A percentile compares a stretch with the other conserved stretches of the same genome.
Evolutionary conservation across 2,329 filamentous ascomycete genomes (phyloP).

Genomic region (Aspergillus cejpii): DNA sequence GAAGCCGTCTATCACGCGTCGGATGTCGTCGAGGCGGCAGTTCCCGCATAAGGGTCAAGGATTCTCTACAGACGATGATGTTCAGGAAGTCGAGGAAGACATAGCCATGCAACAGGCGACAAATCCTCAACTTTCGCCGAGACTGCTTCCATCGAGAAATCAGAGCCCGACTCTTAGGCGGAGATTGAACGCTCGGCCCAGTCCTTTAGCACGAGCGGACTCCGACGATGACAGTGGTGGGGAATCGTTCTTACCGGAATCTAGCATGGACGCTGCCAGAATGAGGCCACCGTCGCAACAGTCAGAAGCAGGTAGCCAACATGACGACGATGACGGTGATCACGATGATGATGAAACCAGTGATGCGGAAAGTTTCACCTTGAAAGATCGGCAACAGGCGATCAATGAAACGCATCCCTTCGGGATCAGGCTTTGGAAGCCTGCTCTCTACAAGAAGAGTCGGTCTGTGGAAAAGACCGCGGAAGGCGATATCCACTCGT

Average conservation of each 20-base stretch:
- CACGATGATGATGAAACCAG: constrained; percentile 65
- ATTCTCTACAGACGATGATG: constrained; percentile 87
- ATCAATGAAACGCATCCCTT: constrained; percentile 99
- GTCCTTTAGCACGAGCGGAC: constrained; percentile 31
- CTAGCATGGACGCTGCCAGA: constrained; percentile 19
- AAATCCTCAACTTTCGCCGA: constrained; percentile 29
- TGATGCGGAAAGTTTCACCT: constrained; percentile 93
- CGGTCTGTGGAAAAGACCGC: constrained; percentile 94
- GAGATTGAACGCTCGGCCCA: constrained; percentile 29
- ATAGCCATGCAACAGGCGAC: constrained; percentile 39
- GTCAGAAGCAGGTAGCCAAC: constrained; percentile 13
- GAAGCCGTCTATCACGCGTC: constrained; percentile 67
- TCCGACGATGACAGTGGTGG: constrained; percentile 36
- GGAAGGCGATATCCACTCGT: constrained; percentile 93
- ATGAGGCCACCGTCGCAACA: constrained; percentile 20
- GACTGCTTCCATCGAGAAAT: constrained; percentile 29
- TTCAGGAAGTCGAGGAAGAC: constrained; percentile 70
- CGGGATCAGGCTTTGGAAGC: constrained; percentile 98
- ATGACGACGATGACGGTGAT: constrained; percentile 48
- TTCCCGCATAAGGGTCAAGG: constrained; percentile 74
- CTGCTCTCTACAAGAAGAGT: constrained; percentile 94
- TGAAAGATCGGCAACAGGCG: constrained; percentile 92
- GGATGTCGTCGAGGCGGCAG: constrained; percentile 63
- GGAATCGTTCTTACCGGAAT: constrained; percentile 32
- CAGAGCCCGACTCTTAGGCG: constrained; percentile 39